These are phyloP conservation scores for Ogataea dorogensis DNA, from an alignment of 805 yeast species.

Conservation along the genomic window DNA sequence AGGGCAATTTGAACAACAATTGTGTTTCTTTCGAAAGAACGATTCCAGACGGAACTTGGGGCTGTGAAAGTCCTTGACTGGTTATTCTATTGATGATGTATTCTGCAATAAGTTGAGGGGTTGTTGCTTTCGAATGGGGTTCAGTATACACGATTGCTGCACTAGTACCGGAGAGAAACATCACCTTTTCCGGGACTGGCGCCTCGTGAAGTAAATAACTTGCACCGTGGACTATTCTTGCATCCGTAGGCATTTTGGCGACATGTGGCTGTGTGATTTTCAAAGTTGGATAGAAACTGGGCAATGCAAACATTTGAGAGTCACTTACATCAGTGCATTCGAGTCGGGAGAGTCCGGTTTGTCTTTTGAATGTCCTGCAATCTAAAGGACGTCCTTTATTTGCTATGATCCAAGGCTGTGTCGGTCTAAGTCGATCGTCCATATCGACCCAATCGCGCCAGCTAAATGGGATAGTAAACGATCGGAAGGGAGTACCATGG, in stretches of 20 bases:
- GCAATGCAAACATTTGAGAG: constrained; percentile 12
- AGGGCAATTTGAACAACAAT: constrained; percentile 1
- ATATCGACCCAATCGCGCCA: constrained; percentile 35
- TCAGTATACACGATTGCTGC: constrained; percentile 20
- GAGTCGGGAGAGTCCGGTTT: constrained; percentile 15
- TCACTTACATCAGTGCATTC: constrained; percentile 15
- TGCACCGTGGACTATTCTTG: constrained; percentile 35
- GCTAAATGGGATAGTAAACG: constrained; percentile 27
- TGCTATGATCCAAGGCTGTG: constrained; percentile 15
- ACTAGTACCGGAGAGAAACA: constrained; percentile 27
- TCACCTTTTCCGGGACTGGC: constrained; percentile 34
- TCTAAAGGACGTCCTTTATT: constrained; percentile 11
- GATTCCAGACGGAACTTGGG: constrained; percentile 8
- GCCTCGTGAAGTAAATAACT: constrained; percentile 33
- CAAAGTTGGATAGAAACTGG: constrained; percentile 26
- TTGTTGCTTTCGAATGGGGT: neutral
- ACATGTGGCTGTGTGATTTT: constrained; percentile 27
- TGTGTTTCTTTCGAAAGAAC: constrained; percentile 1
- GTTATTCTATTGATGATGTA: constrained; percentile 6
- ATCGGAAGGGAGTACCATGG: constrained; percentile 3
- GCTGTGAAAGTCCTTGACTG: constrained; percentile 5
- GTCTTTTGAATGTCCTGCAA: constrained; percentile 22
- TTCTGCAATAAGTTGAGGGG: constrained; percentile 14
- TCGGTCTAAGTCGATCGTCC: constrained; percentile 23
- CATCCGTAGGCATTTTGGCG: constrained; percentile 28